Evolutionary conservation across 2,329 filamentous ascomycete species (phyloP).

Genomic region (Neofusicoccum umdonicola): DNA sequence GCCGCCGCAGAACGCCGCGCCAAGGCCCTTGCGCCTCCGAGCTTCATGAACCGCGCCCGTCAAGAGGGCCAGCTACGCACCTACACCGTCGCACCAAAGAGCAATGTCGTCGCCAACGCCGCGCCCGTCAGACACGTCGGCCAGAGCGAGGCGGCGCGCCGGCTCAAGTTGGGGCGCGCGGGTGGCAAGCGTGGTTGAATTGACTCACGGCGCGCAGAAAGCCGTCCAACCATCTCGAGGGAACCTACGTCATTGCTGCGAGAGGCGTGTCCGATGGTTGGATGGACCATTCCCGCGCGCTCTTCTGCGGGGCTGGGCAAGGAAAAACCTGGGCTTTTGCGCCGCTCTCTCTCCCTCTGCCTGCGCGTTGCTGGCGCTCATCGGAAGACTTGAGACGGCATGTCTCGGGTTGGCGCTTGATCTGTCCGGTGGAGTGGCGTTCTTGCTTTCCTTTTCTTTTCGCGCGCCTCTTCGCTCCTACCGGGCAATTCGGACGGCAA

Average conservation of each 20-base stretch:
- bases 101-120: slow-evolving; percentile 34
- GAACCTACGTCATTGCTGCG: no score
- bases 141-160: slow-evolving; percentile 5
- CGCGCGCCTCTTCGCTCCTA: no score
- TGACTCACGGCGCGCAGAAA: no score
- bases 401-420: not conserved
- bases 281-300: no score
- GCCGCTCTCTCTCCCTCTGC: no score
- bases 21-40: slow-evolving; percentile 35
- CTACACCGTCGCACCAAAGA: slow-evolving; percentile 63
- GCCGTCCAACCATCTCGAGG: no score
- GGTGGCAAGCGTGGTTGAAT: slow-evolving; percentile 9
- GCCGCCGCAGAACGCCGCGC: slow-evolving; percentile 22
- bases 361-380: no score
- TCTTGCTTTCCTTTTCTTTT: not conserved
- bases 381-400: not conserved
- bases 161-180: slow-evolving; percentile 12
- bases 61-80: slow-evolving; percentile 58
- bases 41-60: slow-evolving; percentile 55
- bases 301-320: no score
- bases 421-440: not conserved
- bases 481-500: no score
- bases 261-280: no score
- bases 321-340: no score
- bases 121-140: not conserved